These are phyloP conservation scores for Ilex aquifolium DNA, from an alignment of 257 asterid genomes.

Conservation along the genomic window DNA sequence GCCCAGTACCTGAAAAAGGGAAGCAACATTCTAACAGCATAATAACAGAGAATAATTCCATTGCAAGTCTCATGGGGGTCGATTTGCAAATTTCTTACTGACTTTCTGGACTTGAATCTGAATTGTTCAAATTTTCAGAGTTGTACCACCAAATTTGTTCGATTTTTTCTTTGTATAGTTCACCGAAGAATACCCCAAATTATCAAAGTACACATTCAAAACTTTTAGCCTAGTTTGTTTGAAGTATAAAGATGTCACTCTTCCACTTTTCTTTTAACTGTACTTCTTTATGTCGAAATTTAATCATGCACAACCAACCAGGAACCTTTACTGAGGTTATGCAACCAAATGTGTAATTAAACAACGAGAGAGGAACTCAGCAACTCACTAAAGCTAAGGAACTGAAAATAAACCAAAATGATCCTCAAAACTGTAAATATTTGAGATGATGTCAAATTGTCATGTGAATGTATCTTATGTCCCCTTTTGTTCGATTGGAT, in stretches of 20 bases:
- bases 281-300: background rate
- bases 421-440: constrained; percentile 14
- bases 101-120: background rate
- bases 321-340: background rate
- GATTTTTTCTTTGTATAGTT: too few relatives aligned
- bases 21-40: background rate
- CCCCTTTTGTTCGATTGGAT: too few relatives aligned
- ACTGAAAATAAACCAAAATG: constrained; percentile 14
- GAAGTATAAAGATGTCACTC: too few relatives aligned
- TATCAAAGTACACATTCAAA: background rate
- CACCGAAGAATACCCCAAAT: background rate
- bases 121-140: background rate
- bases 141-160: too few relatives aligned
- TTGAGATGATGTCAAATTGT: too few relatives aligned
- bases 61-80: too few relatives aligned
- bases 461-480: too few relatives aligned
- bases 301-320: background rate
- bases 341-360: background rate
- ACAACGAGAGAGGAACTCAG: background rate
- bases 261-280: background rate
- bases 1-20: constrained; percentile 77
- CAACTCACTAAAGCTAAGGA: constrained; percentile 10
- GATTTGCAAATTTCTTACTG: too few relatives aligned
- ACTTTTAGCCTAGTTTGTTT: background rate
- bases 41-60: too few relatives aligned